These are phyloP conservation scores for Leccinellum rugosiceps DNA, from an alignment of 768 basidiomycete genomes.

Conservation along the genomic window DNA sequence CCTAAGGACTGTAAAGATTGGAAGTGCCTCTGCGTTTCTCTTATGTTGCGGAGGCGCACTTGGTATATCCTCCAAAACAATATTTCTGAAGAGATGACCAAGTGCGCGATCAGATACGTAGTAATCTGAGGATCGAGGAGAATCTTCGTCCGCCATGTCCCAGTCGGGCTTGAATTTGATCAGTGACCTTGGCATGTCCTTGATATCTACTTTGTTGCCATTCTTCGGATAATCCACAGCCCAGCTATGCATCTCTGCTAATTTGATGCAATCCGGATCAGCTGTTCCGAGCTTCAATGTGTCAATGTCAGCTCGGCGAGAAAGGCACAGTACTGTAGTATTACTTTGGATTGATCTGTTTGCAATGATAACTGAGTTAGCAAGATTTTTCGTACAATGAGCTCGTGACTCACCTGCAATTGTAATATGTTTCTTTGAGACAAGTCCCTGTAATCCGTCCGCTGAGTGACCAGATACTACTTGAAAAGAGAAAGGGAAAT, in stretches of 20 bases:
- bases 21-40: conserved; percentile 31
- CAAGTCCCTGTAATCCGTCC: conserved; percentile 49
- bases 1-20: conserved; percentile 20
- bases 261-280: conserved; percentile 51
- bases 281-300: conserved; percentile 52
- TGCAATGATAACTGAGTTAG: not conserved
- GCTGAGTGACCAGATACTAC: conserved; percentile 3
- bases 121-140: conserved; percentile 57
- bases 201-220: conserved; percentile 60
- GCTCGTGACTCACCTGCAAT: conserved; percentile 55
- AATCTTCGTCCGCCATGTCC: conserved; percentile 59
- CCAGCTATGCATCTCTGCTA: conserved; percentile 57
- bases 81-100: conserved; percentile 66
- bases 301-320: conserved; percentile 1
- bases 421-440: conserved; percentile 63
- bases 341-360: conserved; percentile 69
- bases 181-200: conserved; percentile 48
- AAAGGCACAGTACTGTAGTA: not conserved
- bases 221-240: conserved; percentile 84
- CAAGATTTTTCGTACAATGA: not conserved
- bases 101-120: conserved; percentile 71
- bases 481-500: not conserved
- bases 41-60: conserved; percentile 8
- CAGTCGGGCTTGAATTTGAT: conserved; percentile 78
- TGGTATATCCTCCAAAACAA: conserved; percentile 41